Conservation (phyloP, 352 stramenopile genomes). For the Globisporangium sylvaticum region DNA sequence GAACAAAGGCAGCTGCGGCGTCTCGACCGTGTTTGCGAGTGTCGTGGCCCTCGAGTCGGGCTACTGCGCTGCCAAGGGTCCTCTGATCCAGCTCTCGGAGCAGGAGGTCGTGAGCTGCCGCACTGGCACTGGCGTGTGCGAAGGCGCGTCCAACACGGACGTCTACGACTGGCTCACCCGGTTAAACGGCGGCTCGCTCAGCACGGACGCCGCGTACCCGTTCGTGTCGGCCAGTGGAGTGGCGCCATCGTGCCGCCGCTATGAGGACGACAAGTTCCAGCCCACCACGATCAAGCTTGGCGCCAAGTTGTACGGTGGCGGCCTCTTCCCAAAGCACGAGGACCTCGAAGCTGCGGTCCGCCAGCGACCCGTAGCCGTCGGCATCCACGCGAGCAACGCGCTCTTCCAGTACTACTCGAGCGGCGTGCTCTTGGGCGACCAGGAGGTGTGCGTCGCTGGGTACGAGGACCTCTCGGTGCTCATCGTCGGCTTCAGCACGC, state of each 20-base stretch:
- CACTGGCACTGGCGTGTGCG: neutral
- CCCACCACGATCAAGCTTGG: slow-evolving; percentile 11
- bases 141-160: slow-evolving; percentile 1
- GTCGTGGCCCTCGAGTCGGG: slow-evolving; percentile 17
- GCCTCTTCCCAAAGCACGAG: slow-evolving; percentile 6
- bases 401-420: slow-evolving; percentile 7
- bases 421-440: slow-evolving; percentile 10
- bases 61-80: slow-evolving; percentile 18
- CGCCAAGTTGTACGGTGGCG: slow-evolving; percentile 3
- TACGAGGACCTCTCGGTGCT: slow-evolving; percentile 20
- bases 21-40: slow-evolving; percentile 16
- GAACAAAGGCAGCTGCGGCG: slow-evolving; percentile 18
- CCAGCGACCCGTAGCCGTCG: slow-evolving; percentile 3
- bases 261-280: slow-evolving; percentile 4
- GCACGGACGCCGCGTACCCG: slow-evolving; percentile 13
- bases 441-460: slow-evolving; percentile 30
- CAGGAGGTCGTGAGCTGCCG: slow-evolving; percentile 16
- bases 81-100: slow-evolving; percentile 9
- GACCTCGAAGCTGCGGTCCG: slow-evolving; percentile 10
- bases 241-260: neutral
- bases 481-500: too few relatives aligned
- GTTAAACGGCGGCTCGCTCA: slow-evolving; percentile 11
- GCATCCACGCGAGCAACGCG: neutral
- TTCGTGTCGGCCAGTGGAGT: slow-evolving; percentile 4
- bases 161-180: slow-evolving; percentile 12